Base-by-base conservation (phyloP, 192 early-diverging fungal genomes). In the Funneliformis geosporum region DNA sequence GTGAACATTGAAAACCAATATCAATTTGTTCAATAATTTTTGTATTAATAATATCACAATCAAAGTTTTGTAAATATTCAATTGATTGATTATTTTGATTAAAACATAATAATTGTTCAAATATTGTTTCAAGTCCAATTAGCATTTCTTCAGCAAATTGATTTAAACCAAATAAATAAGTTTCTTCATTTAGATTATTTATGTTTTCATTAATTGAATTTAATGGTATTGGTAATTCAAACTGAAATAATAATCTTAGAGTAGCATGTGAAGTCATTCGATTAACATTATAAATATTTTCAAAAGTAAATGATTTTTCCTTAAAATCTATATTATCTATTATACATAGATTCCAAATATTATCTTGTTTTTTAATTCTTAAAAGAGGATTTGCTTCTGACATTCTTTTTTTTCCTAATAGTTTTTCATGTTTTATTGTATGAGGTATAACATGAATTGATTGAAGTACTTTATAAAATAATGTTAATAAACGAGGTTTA, bases 261-360 rank as follows among this genome's bases (percentile, higher is more conserved):
- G 55, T 74, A 33, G 47, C 50, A 55, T 74, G 28, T 4, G 59
- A 38, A 23, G 4, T 59, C 33, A 18, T 9, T 23, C 23, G 6
- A 27, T 18, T 60, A 16, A 60, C 59, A 60, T 74, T 38, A 74
- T 74, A 74, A 16, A 74, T 74, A 33, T 74, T 74, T 8, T 33
- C 72, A 60, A 38, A 60, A 2, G 2, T 25, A 59, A 59, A 74
- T 28, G 47, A n/a, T n/a, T n/a, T n/a, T n/a, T n/a, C n/a, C n/a
- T n/a, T n/a, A n/a, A n/a, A n/a, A n/a, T n/a, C n/a, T n/a, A n/a
- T n/a, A n/a, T n/a, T n/a, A n/a, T n/a, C n/a, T n/a, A n/a, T n/a
- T n/a, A n/a, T n/a, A n/a, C n/a, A n/a, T n/a, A n/a, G n/a, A n/a
- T n/a, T n/a, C n/a, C n/a, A n/a, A n/a, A n/a, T n/a, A n/a, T n/a